Base-by-base conservation (phyloP, 192 early-diverging fungal species). In the Haplosporangium gracile region DNA sequence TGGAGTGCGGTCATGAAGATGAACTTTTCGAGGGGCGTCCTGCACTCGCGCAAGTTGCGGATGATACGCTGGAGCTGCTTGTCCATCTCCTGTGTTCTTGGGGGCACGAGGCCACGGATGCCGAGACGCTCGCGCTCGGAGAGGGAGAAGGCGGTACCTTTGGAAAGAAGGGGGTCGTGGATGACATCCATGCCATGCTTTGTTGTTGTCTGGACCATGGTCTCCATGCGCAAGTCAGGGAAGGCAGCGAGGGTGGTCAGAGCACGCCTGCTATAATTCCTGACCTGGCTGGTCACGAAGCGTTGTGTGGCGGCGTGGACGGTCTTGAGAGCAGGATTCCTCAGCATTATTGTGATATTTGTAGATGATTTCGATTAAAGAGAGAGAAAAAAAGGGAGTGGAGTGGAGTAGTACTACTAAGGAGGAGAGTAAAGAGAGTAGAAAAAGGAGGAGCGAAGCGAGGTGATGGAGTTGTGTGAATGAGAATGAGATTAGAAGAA, bases 41-140 rank as follows among this genome's bases (percentile, higher is more conserved):
- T 70, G 73, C 88, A 89, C 36, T 82, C 83, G 57, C 90, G 88
- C 79, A 91, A 78, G 78, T 91, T 91, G 18, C 87, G 88, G 68
- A 90, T 91, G 32, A 91, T 85, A 68, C 91, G 88, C 68, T 88
- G 81, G n/a, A 91, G 79, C 73, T 91, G 91, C 77, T 90, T 91
- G 29, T 91, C 91, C 91, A 91, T 91, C 74, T 91, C 91, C 75
- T 91, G 91, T 36, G 88, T 80, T 15, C 91, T 80, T 78, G 91
- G 91, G 26, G 91, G 91, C 4, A 91, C 91, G 8, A 91, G 83
- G 36, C 91, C 91, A 78, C 91, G 91, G 47, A 91, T 90, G 16
- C 89, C 90, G 43, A 91, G 83, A 60, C 91, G 85, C 72, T 91
- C 91, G 42, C 91, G 86, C 68, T 91, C 91, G 32, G 88, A 80